Base-by-base conservation (phyloP, 768 basidiomycete genomes). In the Serendipita indica region DNA sequence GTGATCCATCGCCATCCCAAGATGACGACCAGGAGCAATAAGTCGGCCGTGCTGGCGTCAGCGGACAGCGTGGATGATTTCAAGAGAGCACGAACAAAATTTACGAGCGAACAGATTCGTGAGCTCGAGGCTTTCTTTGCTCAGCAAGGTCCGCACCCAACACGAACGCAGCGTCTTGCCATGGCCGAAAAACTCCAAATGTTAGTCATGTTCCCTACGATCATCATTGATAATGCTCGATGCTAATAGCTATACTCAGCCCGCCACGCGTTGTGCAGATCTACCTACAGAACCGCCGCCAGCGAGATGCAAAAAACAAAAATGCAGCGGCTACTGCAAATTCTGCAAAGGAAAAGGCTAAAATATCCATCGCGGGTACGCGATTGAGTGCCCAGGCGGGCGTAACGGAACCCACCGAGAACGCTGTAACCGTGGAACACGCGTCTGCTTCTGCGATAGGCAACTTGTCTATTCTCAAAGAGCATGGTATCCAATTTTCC, bases 241-340 rank as follows among this genome's bases (percentile, higher is more conserved):
- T 54, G 30, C 20, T 54, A 10, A 16, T 33, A 33, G 4, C 10
- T 10, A 37, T 37, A n/a, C 35, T 37, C n/a, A 54, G 49, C 3
- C 49, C 49, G n/a, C 49, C 49, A 28, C 20, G 49, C 16, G 32
- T 28, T 4, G 49, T 54, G 22, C 49, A 54, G 25, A 28, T 54
- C 25, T 54, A 25, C 32, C 49, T 54, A 10, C 49, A 54, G 22
- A 54, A 54, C n/a, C 22, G 49, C n/a, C 12, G 49, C 7, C 49
- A 54, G 32, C 49, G 49, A 20, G 49, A 54, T 18, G n/a, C 49
- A 7, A 54, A 54, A 27, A 54, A 54, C 49, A 54, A 10, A 33
- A 28, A 10, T 18, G 49, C 49, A 10, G 22, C 30, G 4, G n/a
- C 32, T 4, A 30, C 22, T 30, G 49, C 49, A 25, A 4, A 54